Evolutionary conservation across 352 stramenopile genomes (phyloP).

Genomic region (Globisporangium cylindrosporum): DNA sequence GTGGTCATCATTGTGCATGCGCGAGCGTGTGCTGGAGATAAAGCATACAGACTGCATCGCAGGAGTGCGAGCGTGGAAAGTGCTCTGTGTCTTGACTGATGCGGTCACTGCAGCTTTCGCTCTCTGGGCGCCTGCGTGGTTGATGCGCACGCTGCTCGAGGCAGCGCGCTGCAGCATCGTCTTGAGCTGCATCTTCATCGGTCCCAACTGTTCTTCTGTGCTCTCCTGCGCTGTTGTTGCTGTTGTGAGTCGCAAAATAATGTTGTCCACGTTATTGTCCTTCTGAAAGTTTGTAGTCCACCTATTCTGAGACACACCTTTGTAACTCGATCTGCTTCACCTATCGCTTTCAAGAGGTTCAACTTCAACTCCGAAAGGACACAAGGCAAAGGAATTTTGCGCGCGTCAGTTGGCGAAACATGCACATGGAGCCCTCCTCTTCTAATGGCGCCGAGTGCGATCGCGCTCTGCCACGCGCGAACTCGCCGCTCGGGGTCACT

Average conservation of each 20-base stretch:
- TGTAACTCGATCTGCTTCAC: not conserved
- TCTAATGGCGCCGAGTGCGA: not conserved
- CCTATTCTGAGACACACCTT: not conserved
- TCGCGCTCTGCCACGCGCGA: not conserved
- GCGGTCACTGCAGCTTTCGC: too few relatives aligned
- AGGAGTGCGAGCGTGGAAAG: not conserved
- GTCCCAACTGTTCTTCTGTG: slow-evolving; percentile 2
- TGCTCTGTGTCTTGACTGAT: not conserved
- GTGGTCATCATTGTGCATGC: slow-evolving; percentile 25
- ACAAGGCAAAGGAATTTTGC: not conserved
- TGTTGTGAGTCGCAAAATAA: not conserved
- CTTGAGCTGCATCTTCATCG: slow-evolving; percentile 10
- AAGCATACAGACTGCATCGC: slow-evolving; percentile 11
- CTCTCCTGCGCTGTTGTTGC: too few relatives aligned
- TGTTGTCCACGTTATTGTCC: not conserved
- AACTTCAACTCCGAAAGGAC: slow-evolving; percentile 19
- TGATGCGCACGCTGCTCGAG: slow-evolving; percentile 4
- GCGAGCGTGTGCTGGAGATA: slow-evolving; percentile 28
- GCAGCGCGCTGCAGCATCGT: not conserved
- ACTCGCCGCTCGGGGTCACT: not conserved
- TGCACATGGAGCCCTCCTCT: slow-evolving; percentile 6
- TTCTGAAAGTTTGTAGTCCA: not conserved
- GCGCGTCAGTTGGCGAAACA: not conserved
- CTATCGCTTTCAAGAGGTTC: slow-evolving; percentile 10
- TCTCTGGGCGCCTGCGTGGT: not conserved